These are phyloP conservation scores for Marsdenia floribunda DNA, from an alignment of 257 asterid genomes.

Conservation along the genomic window DNA sequence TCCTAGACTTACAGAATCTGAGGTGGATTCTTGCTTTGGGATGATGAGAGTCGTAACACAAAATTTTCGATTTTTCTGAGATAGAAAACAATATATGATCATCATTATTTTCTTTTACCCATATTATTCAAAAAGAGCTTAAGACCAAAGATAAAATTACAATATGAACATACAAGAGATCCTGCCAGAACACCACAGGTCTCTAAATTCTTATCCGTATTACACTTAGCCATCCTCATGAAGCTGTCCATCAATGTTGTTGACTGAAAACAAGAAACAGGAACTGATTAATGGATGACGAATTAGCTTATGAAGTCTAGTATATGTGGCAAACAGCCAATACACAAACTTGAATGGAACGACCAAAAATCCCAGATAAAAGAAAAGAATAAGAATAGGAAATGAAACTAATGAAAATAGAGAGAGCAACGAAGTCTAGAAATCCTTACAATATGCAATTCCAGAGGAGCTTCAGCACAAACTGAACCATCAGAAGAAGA, in stretches of 20 bases:
- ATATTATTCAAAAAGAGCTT: constrained; percentile 9
- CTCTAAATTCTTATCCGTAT: constrained; percentile 79
- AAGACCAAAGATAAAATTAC: constrained; percentile 7
- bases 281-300: constrained; percentile 6
- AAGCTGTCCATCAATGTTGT: constrained; percentile 81
- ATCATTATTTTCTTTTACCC: not conserved
- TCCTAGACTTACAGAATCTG: constrained; percentile 71
- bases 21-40: constrained; percentile 97
- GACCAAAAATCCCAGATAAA: not conserved
- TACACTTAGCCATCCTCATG: constrained; percentile 86
- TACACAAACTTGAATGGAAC: not conserved
- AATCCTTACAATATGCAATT: constrained; percentile 76
- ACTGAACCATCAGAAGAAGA: constrained; percentile 41
- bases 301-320: constrained; percentile 2
- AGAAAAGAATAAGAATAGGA: not conserved
- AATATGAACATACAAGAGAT: constrained; percentile 62
- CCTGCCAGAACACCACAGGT: constrained; percentile 98
- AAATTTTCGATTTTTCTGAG: constrained; percentile 77
- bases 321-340: not conserved
- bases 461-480: constrained; percentile 75
- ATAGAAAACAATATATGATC: constrained; percentile 17
- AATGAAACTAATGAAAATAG: not conserved
- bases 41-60: constrained; percentile 84
- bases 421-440: not conserved
- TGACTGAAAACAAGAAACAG: constrained; percentile 48